A percentile compares a stretch with the other conserved stretches of the same genome.
Evolutionary conservation across 1,284 basidiomycete species (phyloP).

Genomic region (Testicularia cyperi): DNA sequence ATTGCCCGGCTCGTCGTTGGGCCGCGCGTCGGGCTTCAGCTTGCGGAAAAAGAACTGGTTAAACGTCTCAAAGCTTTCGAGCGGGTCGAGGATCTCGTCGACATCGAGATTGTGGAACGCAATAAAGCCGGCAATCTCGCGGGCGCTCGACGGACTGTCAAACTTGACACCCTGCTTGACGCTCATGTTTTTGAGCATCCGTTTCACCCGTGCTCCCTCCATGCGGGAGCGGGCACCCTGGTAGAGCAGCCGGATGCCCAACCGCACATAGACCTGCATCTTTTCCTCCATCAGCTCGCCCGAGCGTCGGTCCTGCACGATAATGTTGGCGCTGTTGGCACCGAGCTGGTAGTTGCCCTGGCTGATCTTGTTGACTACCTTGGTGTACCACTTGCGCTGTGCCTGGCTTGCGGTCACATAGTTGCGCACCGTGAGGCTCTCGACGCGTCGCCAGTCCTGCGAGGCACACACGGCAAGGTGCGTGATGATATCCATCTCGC

Average conservation of each 20-base stretch:
- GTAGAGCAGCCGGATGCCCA: conserved; percentile 89
- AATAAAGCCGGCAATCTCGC: conserved; percentile 84
- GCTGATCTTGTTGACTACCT: conserved; percentile 74
- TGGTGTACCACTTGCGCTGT: conserved; percentile 94
- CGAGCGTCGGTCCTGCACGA: conserved; percentile 67
- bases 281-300: conserved; percentile 96
- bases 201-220: conserved; percentile 81
- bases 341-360: conserved; percentile 82
- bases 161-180: conserved; percentile 95
- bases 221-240: conserved; percentile 85
- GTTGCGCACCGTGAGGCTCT: conserved; percentile 72
- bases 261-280: conserved; percentile 88
- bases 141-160: conserved; percentile 77
- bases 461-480: conserved; percentile 81
- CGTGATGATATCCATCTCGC: conserved; percentile 88
- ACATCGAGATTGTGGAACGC: conserved; percentile 83
- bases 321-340: conserved; percentile 90
- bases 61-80: conserved; percentile 82
- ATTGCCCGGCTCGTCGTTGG: conserved; percentile 73
- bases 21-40: conserved; percentile 79
- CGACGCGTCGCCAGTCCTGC: conserved; percentile 86
- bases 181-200: conserved; percentile 81
- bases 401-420: conserved; percentile 94
- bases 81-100: conserved; percentile 77
- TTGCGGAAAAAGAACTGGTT: conserved; percentile 91